Percentiles rank a stretch among this genome's conserved stretches.
These are phyloP conservation scores for Colletotrichum endophyticum DNA, from an alignment of 2,329 filamentous ascomycete species.

Conservation along the genomic window DNA sequence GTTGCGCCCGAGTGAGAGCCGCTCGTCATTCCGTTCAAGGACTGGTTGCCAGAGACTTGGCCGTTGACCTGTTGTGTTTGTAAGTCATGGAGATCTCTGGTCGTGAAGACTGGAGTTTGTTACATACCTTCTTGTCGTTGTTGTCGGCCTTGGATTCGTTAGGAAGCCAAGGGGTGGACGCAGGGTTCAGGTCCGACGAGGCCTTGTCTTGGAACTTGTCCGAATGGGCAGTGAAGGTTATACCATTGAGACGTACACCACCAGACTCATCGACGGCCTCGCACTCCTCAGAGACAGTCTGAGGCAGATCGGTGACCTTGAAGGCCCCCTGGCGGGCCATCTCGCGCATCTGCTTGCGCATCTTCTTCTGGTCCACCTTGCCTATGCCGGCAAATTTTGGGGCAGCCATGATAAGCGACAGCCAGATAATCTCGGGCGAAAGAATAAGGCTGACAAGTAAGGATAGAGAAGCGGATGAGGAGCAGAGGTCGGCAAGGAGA, in stretches of 20 bases:
- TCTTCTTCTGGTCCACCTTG: neutral
- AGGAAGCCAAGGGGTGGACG: slow-evolving; percentile 16
- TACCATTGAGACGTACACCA: slow-evolving; percentile 2
- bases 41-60: neutral
- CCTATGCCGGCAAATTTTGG: neutral
- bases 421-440: neutral
- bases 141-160: neutral
- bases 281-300: neutral
- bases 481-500: neutral
- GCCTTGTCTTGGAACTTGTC: neutral
- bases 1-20: neutral
- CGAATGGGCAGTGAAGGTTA: neutral
- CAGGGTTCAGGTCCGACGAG: slow-evolving; percentile 11
- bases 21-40: neutral
- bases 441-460: neutral
- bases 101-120: neutral
- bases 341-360: neutral
- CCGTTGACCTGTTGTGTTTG: neutral
- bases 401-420: neutral
- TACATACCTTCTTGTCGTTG: neutral
- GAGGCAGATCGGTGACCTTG: neutral
- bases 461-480: neutral
- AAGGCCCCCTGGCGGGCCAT: neutral
- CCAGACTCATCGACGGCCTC: slow-evolving; percentile 10
- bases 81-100: neutral